These are phyloP conservation scores for Meripilus lineatus DNA, from an alignment of 1,284 basidiomycete genomes.

Conservation along the genomic window DNA sequence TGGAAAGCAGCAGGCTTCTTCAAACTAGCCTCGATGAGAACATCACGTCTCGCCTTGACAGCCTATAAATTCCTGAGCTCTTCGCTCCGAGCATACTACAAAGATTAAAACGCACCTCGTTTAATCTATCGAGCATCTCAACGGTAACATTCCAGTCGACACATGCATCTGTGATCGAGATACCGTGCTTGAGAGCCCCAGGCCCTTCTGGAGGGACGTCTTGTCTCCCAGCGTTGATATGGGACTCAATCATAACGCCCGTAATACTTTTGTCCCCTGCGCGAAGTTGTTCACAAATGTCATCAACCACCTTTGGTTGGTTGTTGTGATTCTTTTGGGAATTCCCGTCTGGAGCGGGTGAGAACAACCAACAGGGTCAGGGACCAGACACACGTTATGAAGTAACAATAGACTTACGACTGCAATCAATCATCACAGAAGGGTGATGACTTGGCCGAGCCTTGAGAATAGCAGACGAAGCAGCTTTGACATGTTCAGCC, in stretches of 20 bases:
- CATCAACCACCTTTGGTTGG: constrained; percentile 77
- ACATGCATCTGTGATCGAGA: constrained; percentile 92
- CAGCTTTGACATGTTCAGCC: constrained; percentile 70
- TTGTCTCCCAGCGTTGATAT: constrained; percentile 86
- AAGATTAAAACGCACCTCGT: constrained; percentile 39
- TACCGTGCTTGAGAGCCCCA: constrained; percentile 72
- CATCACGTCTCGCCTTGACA: constrained; percentile 31
- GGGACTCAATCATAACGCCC: constrained; percentile 96
- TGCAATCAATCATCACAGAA: constrained; percentile 84
- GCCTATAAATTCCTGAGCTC: constrained; percentile 20
- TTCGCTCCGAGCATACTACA: neutral
- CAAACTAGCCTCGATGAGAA: constrained; percentile 31
- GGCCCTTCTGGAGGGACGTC: constrained; percentile 66
- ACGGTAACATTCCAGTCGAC: constrained; percentile 88
- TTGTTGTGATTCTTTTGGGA: constrained; percentile 90
- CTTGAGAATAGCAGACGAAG: constrained; percentile 66
- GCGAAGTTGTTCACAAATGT: constrained; percentile 75
- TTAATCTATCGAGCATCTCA: constrained; percentile 70
- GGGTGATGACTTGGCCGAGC: constrained; percentile 59
- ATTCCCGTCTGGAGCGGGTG: constrained; percentile 68
- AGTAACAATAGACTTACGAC: constrained; percentile 46
- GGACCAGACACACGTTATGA: constrained; percentile 11
- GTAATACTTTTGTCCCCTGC: constrained; percentile 80
- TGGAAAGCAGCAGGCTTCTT: constrained; percentile 21
- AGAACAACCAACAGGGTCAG: neutral